phyloP scores from a whole-genome alignment of 2,329 filamentous ascomycete species.

The Lomentospora prolificans region DNA sequence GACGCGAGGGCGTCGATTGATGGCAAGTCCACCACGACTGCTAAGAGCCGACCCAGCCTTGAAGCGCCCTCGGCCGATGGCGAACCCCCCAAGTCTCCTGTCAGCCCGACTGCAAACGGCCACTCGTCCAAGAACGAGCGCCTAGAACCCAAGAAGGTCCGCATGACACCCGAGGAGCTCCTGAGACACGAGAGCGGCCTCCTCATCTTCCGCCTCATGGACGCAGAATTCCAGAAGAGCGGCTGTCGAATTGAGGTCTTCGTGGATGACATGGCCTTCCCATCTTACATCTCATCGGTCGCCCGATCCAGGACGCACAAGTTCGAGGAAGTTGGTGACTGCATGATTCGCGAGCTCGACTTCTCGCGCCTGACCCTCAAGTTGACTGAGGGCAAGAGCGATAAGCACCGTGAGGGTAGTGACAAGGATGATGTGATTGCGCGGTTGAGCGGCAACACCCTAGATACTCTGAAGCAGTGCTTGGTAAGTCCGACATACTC shows the following conservation, averaged over 20 bases:
- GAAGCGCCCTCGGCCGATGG: background rate
- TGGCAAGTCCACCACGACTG: background rate
- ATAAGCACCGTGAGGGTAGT: conserved; percentile 60
- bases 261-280: conserved; percentile 91
- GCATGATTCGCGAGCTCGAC: conserved; percentile 93
- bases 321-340: conserved; percentile 90
- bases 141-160: conserved; percentile 60
- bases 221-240: conserved; percentile 70
- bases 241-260: conserved; percentile 76
- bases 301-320: conserved; percentile 58
- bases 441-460: conserved; percentile 72
- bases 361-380: conserved; percentile 88
- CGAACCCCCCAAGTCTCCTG: conserved; percentile 27
- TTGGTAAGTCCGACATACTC: conserved; percentile 45
- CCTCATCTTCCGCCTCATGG: conserved; percentile 87
- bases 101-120: conserved; percentile 31
- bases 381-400: conserved; percentile 62
- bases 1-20: conserved; percentile 5
- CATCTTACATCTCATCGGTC: conserved; percentile 73
- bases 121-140: conserved; percentile 35
- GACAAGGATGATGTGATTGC: conserved; percentile 64
- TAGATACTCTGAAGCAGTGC: conserved; percentile 81
- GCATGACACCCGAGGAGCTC: conserved; percentile 69
- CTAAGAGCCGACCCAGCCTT: conserved; percentile 6
- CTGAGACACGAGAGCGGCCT: conserved; percentile 82